A percentile compares a stretch with the other conserved stretches of the same genome.
Evolutionary conservation across 1,284 basidiomycete genomes (phyloP).

Genomic region (Pseudozyma thailandica): DNA sequence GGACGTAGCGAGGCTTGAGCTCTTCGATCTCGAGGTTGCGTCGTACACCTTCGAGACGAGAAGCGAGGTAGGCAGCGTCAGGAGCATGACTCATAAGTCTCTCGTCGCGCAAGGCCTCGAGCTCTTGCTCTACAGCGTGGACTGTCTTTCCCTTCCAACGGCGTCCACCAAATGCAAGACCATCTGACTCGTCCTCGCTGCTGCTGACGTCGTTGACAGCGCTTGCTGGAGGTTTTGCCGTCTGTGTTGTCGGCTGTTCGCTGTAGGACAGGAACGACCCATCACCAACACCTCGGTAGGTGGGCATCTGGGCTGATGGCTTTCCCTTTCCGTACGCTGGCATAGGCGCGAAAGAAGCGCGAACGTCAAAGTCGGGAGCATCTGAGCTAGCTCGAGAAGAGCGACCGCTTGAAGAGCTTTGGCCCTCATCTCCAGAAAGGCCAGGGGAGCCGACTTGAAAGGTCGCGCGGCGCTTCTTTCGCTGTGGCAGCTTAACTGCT

Average conservation of each 20-base stretch:
- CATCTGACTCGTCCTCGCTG: conserved; percentile 35
- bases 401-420: conserved; percentile 10
- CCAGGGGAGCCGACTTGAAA: conserved; percentile 51
- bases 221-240: background rate
- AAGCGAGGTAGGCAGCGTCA: conserved; percentile 59
- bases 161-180: conserved; percentile 50
- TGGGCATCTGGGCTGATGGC: conserved; percentile 4
- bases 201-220: conserved; percentile 16
- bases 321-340: conserved; percentile 32
- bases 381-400: conserved; percentile 39
- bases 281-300: conserved; percentile 27
- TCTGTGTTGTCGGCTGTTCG: conserved; percentile 1
- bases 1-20: conserved; percentile 41
- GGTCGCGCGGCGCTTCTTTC: conserved; percentile 32
- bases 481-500: conserved; percentile 27
- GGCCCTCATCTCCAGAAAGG: conserved; percentile 35
- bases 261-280: background rate
- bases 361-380: conserved; percentile 51
- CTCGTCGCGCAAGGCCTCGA: conserved; percentile 57
- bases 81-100: conserved; percentile 61
- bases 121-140: conserved; percentile 61
- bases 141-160: conserved; percentile 64
- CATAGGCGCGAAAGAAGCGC: conserved; percentile 59
- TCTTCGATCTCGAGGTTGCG: conserved; percentile 60
- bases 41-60: conserved; percentile 54